Evolutionary conservation across 1,284 basidiomycete species (phyloP), one percentile per base, ranked within the genome.

Genomic region (Trametes versicolor): DNA sequence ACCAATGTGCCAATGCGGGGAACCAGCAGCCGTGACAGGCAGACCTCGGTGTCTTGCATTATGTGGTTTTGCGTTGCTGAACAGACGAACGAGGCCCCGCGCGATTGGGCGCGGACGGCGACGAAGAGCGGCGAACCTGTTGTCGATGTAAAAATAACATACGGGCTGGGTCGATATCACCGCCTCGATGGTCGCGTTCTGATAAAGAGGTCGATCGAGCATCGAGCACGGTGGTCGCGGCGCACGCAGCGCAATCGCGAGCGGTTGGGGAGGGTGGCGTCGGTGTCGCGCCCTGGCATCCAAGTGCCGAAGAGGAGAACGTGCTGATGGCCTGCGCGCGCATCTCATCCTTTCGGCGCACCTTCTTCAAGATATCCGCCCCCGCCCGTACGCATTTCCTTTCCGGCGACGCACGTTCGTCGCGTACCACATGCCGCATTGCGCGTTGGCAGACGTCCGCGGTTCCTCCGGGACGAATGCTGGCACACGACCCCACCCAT

Each of bases 1-100:
- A 73, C 23, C 77, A 78, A 64, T 79, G 78, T 59, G 59, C 64
- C 25, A 43, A 49, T 34, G 57, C 50, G n/a, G 54, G 48, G 29
- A 57, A 45, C 27, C 37, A 50, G 47, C 32, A 37, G 15, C 19
- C 36, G 34, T 23, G 7, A n/a, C 12, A 9, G 37, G 37, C 37
- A 7, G 12, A n/a, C n/a, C 4, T 13, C 3, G 6, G 8, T 1
- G 25, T 49, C 48, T 6, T 29, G 25, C 2, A 2, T 25, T 48
- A 2, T 49, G 5, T 29, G 25, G 25, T 17, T 27, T 15, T 49
- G 48, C 25, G 12, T 49, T 49, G 7, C 7, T 48, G 45, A 19
- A n/a, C 43, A 19, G 6, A n/a, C 43, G 43, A 45, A 19, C 19
- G 8, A 45, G 43, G 43, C 9, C n/a, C 8, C 43, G 7, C 25